phyloP scores from a whole-genome alignment of 1,139 yeast species.

The Candida tetrigidarum region DNA sequence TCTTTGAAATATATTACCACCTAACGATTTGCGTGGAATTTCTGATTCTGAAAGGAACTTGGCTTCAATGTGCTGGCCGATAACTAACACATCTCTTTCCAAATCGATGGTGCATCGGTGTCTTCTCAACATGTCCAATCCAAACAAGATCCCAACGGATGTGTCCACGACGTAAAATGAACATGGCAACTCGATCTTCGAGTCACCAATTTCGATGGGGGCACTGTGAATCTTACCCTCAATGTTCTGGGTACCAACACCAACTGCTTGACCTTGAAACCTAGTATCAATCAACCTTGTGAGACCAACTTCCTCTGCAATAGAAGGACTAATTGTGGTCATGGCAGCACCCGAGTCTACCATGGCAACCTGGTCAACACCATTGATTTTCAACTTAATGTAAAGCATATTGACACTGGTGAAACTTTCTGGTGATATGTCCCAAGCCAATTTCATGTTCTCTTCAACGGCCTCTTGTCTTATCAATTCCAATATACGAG shows the following conservation, averaged over 20 bases:
- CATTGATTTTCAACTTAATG: conserved; percentile 77
- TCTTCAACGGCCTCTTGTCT: conserved; percentile 78
- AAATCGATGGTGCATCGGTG: conserved; percentile 86
- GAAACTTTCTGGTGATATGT: conserved; percentile 89
- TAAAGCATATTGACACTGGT: conserved; percentile 83
- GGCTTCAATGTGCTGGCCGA: conserved; percentile 72
- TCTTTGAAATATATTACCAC: conserved; percentile 19
- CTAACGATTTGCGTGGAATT: conserved; percentile 51
- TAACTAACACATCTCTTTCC: conserved; percentile 62
- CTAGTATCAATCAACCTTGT: conserved; percentile 79
- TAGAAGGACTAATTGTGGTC: conserved; percentile 76
- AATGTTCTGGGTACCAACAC: conserved; percentile 85
- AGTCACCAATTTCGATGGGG: conserved; percentile 75
- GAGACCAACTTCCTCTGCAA: conserved; percentile 77
- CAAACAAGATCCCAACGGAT: conserved; percentile 67
- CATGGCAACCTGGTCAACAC: conserved; percentile 83
- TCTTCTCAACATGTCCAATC: conserved; percentile 83
- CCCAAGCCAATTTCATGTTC: conserved; percentile 78
- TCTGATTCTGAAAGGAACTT: conserved; percentile 76
- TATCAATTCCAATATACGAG: conserved; percentile 67
- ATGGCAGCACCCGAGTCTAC: conserved; percentile 97
- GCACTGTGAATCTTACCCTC: conserved; percentile 89
- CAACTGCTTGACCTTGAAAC: conserved; percentile 81
- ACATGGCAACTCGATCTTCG: conserved; percentile 62
- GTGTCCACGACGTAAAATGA: conserved; percentile 83